Evolutionary conservation across 176 grass and related monocot species (phyloP), one percentile per base, ranked within the genome.

Genomic region (Hordeum vulgare): DNA sequence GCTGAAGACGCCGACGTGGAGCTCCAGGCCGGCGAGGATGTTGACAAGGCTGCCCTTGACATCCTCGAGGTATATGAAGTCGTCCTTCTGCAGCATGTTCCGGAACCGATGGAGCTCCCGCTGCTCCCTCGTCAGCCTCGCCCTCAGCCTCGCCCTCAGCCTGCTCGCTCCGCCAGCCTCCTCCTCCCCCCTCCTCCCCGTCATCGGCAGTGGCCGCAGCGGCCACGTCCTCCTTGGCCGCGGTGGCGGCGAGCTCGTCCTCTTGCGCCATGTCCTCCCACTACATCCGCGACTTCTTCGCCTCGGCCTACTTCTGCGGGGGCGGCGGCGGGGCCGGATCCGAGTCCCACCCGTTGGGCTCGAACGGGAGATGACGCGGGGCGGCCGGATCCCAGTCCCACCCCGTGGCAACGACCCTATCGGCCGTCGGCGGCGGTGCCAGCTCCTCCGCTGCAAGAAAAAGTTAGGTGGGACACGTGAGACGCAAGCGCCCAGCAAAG

Each of bases 231-330:
- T 90, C 91, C 81, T 90, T 85, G 11, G 83, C 88, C 29, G 83
- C 83, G 13, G 88, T 87, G 20, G 88, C 89, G 20, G 93, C 78
- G 33, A 90, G 91, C 78, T 93, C 88, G 74, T 93, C 88, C 85
- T 94, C 92, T 79, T 90, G 88, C 14, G 88, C 86, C 92, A 94
- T 90, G 83, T 94, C 93, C 21, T 89, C 93, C 93, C 93, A 94
- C 11, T 89, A 94, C 93, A 88, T 92, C 20, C 4, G 34, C 5
- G 34, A 5, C 34, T 35, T 35, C 34, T 35, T 5, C 6, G 34
- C 34, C 6, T 35, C 34, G 0, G 34, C 34, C 34, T n/a, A 11
- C 17, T 28, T n/a, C n/a, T n/a, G n/a, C n/a, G n/a, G 63, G 3
- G 80, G 71, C 27, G 31, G 71, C 23, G 26, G 47, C 65, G n/a